Evolutionary conservation across 495 filamentous ascomycete species (phyloP).

Genomic region (Xylaria sp.): DNA sequence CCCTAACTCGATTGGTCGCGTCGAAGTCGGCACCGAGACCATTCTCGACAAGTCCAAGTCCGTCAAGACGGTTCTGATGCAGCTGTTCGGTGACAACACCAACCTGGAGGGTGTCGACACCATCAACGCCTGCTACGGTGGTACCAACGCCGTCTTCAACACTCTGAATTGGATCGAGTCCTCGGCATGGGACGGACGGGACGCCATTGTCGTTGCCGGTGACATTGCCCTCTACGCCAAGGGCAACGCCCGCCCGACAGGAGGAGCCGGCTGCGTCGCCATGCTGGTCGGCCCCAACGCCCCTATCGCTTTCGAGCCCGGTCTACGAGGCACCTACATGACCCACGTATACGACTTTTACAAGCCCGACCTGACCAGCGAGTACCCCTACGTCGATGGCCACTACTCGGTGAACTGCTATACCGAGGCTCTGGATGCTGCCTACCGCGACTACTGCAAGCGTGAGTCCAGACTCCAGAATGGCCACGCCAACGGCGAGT

Average conservation of each 20-base stretch:
- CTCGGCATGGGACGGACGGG: conserved; percentile 94
- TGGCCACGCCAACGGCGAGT: conserved; percentile 62
- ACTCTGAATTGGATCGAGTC: conserved; percentile 97
- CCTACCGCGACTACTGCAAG: conserved; percentile 93
- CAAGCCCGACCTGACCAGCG: conserved; percentile 97
- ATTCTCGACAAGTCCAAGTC: conserved; percentile 99
- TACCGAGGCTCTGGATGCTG: conserved; percentile 90
- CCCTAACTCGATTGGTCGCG: conserved; percentile 83
- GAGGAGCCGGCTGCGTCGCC: conserved; percentile 93
- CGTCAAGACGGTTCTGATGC: conserved; percentile 99
- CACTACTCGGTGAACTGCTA: conserved; percentile 97
- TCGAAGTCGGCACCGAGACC: conserved; percentile 98
- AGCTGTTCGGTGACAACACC: conserved; percentile 85
- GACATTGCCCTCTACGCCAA: conserved; percentile 99
- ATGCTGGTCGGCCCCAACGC: conserved; percentile 94
- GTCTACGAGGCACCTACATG: conserved; percentile 91
- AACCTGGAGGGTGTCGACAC: conserved; percentile 97
- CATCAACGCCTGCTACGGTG: conserved; percentile 97
- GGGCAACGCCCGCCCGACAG: conserved; percentile 92
- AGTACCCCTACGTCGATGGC: conserved; percentile 96
- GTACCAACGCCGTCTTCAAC: conserved; percentile 98
- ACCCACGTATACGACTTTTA: conserved; percentile 98
- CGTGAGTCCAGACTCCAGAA: conserved; percentile 78
- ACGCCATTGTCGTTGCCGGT: conserved; percentile 92
- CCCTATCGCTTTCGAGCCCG: conserved; percentile 88